These are phyloP conservation scores for Candida glucosophila DNA, from an alignment of 1,139 yeast genomes.

Conservation along the genomic window DNA sequence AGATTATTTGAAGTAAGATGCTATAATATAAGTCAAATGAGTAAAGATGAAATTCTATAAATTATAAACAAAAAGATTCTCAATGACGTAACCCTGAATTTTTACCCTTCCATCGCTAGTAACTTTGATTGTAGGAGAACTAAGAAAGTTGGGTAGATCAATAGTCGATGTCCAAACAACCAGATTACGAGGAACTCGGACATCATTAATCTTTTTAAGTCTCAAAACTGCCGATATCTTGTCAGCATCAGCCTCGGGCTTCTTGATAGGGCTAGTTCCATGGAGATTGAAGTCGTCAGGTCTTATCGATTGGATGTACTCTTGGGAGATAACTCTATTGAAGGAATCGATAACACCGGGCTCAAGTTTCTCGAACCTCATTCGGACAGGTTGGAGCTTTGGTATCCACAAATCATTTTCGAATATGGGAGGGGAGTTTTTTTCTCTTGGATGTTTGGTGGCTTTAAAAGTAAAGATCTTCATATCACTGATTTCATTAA, in stretches of 20 bases:
- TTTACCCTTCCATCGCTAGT: conserved; percentile 20
- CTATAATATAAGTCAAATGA: too few species aligned
- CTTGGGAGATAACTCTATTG: conserved; percentile 16
- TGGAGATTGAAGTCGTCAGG: conserved; percentile 7
- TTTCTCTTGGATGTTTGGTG: background rate
- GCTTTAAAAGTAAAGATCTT: background rate
- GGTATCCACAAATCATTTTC: conserved; percentile 28
- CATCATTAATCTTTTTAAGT: conserved; percentile 28
- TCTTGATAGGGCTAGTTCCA: conserved; percentile 8
- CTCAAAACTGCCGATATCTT: conserved; percentile 16
- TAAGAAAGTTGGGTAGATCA: conserved; percentile 5
- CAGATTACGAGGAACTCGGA: conserved; percentile 14
- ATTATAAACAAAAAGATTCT: conserved; percentile 24
- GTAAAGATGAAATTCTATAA: conserved; percentile 1
- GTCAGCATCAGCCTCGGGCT: conserved; percentile 8
- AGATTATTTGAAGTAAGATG: too few species aligned
- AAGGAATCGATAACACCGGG: conserved; percentile 23
- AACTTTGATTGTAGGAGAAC: conserved; percentile 10
- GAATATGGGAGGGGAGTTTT: conserved; percentile 6
- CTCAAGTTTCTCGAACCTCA: conserved; percentile 29
- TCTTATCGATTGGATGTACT: conserved; percentile 12
- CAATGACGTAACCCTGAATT: conserved; percentile 26
- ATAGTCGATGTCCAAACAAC: conserved; percentile 26
- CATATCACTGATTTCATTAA: conserved; percentile 14
- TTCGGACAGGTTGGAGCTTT: conserved; percentile 22